These are phyloP conservation scores for Magnusiomyces tetraspermus DNA, from an alignment of 1,139 yeast species.

Conservation along the genomic window DNA sequence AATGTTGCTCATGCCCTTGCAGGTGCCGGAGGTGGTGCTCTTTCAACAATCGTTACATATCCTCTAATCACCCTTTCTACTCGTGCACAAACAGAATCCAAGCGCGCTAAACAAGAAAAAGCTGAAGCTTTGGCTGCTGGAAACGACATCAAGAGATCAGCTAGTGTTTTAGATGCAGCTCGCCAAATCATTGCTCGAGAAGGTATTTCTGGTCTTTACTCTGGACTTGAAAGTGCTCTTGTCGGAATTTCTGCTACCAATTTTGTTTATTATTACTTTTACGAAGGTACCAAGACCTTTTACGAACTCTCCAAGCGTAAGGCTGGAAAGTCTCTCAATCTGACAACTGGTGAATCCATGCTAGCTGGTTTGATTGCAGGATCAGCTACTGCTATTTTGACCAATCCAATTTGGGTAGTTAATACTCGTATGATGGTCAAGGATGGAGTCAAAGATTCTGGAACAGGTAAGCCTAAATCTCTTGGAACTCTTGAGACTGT, in stretches of 20 bases:
- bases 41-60: slow-evolving; percentile 75
- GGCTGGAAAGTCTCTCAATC: slow-evolving; percentile 14
- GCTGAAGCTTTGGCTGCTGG: too few relatives aligned
- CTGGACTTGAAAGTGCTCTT: slow-evolving; percentile 82
- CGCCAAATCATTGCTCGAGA: slow-evolving; percentile 47
- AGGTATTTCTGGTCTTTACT: slow-evolving; percentile 64
- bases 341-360: slow-evolving; percentile 61
- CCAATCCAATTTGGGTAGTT: slow-evolving; percentile 97
- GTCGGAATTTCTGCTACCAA: slow-evolving; percentile 81
- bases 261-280: slow-evolving; percentile 83
- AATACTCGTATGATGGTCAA: slow-evolving; percentile 74
- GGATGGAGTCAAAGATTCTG: slow-evolving; percentile 32
- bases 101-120: too few relatives aligned
- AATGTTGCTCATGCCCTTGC: slow-evolving; percentile 76
- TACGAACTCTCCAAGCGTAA: slow-evolving; percentile 36
- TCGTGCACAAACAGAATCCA: slow-evolving; percentile 63
- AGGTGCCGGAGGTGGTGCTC: slow-evolving; percentile 90
- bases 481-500: slow-evolving; percentile 43
- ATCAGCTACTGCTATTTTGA: slow-evolving; percentile 67
- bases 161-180: slow-evolving; percentile 32
- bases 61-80: slow-evolving; percentile 81
- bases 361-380: slow-evolving; percentile 83
- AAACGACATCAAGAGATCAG: slow-evolving; percentile 7
- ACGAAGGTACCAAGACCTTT: slow-evolving; percentile 57
- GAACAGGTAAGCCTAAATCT: slow-evolving; percentile 24